Evolutionary conservation across 2,329 filamentous ascomycete species (phyloP), one percentile per base, ranked within the genome.

Genomic region (Aspergillus chevalieri): DNA sequence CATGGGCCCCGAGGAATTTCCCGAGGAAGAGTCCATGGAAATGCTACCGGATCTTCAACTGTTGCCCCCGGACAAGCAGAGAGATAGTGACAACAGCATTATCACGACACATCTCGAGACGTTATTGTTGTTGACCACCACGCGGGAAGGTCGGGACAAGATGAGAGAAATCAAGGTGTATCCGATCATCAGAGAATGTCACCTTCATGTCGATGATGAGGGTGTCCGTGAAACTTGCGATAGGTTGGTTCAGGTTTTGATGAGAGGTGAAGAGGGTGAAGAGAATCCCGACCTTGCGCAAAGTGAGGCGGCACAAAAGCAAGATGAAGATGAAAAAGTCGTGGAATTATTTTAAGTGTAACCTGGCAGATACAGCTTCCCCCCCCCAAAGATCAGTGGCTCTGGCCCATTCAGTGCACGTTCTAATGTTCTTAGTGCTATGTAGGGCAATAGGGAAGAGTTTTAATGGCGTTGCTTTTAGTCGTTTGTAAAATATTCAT

Each of bases 31-130:
- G 57, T 86, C 81, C 50, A 79, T 89, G 64, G 82, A 79, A 36
- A 95, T 98, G 89, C 77, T 95, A 9, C 84, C 90, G 0, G 93
- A 97, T 66, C 76, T 95, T 54, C 92, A 97, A 70, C 78, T 97
- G 0, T 77, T 97, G 9, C 86, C 90, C 0, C 87, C 90, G 0
- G 90, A 96, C 64, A 97, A 98, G 76, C 77, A 85, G 70, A 82
- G 92, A 38, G 93, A 98, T 56, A 69, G 78, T 3, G 89, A 96
- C 61, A 68, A 73, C 14, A 80, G 81, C 43, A 93, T 95, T 55
- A 78, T 96, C 47, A 82, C 86, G 64, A 93, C 88, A 2, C 91
- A 97, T 66, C 71, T 98, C 17, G 93, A 98, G 72, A 95, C 90
- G 1, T 68, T 98, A 48, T 79, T 91, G 49, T 73, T 98, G 15